Conservation (phyloP, 108 stramenopile species). For the Nitzschia inconspicua region DNA sequence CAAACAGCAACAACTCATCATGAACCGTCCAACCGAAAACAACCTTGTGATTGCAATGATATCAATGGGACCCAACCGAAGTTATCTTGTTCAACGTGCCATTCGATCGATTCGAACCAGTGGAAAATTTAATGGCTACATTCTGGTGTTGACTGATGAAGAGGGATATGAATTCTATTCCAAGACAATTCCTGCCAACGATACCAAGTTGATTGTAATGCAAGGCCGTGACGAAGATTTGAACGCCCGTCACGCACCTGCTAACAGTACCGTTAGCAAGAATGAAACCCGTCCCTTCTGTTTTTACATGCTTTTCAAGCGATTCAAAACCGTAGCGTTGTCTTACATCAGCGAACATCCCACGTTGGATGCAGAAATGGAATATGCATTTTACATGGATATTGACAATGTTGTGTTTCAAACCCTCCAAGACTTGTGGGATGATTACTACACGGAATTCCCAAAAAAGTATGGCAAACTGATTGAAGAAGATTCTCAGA, state of each 20-base stretch:
- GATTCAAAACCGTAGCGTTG: background rate
- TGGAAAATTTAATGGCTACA: background rate
- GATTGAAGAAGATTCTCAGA: background rate
- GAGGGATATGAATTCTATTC: background rate
- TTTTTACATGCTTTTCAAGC: background rate
- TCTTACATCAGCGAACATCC: background rate
- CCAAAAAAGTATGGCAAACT: background rate
- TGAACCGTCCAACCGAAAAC: background rate
- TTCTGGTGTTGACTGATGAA: background rate
- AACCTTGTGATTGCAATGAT: background rate
- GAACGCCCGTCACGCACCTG: background rate
- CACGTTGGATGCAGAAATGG: background rate
- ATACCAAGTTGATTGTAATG: background rate
- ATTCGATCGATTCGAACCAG: background rate
- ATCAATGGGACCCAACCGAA: background rate
- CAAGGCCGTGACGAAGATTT: background rate
- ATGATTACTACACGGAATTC: conserved; percentile 1
- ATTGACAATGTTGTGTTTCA: background rate
- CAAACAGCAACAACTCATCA: too few relatives aligned
- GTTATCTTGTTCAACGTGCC: background rate
- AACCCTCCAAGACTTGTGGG: background rate
- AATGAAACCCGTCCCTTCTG: background rate
- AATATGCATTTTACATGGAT: background rate
- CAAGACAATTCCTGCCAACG: background rate
- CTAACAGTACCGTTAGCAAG: background rate